These are phyloP conservation scores for Apiospora arundinis DNA, from an alignment of 2,329 filamentous ascomycete species.

Conservation along the genomic window DNA sequence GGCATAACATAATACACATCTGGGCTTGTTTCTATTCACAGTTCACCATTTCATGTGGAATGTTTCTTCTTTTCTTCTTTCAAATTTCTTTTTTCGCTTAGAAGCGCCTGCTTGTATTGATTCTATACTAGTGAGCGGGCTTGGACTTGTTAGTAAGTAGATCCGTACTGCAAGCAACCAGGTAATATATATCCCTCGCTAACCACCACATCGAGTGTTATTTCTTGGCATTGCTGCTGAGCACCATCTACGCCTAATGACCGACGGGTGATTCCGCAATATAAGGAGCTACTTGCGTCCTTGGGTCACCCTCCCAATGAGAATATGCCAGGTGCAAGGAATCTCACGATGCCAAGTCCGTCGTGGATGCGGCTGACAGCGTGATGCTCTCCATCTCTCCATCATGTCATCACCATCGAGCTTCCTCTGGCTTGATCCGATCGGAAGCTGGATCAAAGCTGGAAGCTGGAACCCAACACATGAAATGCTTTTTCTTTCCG, in stretches of 20 bases:
- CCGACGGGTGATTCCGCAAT: background rate
- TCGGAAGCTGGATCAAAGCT: background rate
- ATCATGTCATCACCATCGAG: background rate
- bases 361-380: background rate
- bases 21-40: background rate
- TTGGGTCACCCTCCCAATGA: background rate
- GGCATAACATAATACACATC: background rate
- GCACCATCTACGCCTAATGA: background rate
- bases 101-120: background rate
- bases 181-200: background rate
- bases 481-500: conserved; percentile 13
- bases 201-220: background rate
- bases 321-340: background rate
- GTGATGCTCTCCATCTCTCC: background rate
- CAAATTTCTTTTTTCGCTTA: background rate
- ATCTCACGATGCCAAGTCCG: background rate
- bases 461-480: background rate
- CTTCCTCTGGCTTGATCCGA: conserved; percentile 12
- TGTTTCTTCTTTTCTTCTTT: background rate
- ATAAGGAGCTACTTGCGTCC: background rate
- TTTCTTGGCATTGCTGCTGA: background rate
- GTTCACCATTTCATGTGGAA: background rate
- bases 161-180: background rate
- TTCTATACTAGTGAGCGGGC: background rate
- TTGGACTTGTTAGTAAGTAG: background rate